These are phyloP conservation scores for Casuarina equisetifolia DNA, from an alignment of 306 rosid genomes.

Conservation along the genomic window DNA sequence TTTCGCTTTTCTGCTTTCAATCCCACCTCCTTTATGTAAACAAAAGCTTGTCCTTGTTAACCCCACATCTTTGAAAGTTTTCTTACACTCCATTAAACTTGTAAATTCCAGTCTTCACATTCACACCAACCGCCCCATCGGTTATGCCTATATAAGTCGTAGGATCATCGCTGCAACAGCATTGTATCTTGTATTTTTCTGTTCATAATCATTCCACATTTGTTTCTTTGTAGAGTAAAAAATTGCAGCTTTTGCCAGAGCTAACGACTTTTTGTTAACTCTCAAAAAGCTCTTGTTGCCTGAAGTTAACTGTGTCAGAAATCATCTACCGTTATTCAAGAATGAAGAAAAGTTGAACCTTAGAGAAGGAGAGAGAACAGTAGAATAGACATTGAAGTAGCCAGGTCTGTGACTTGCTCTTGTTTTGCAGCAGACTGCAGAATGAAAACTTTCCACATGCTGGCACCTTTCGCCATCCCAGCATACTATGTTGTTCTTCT, in stretches of 20 bases:
- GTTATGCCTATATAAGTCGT: background rate
- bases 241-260: background rate
- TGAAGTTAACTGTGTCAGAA: background rate
- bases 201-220: slow-evolving; percentile 2
- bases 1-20: background rate
- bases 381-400: slow-evolving; percentile 4
- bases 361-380: slow-evolving; percentile 16
- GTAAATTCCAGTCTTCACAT: slow-evolving; percentile 11
- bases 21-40: background rate
- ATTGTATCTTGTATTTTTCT: background rate
- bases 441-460: slow-evolving; percentile 48
- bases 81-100: background rate
- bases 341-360: background rate
- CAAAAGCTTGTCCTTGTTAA: background rate
- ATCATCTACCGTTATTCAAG: slow-evolving; percentile 1
- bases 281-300: background rate
- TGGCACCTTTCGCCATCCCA: slow-evolving; percentile 28
- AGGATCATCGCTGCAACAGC: background rate
- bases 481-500: slow-evolving; percentile 44
- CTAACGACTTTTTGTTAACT: background rate
- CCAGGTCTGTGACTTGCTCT: slow-evolving; percentile 7
- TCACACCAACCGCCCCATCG: slow-evolving; percentile 19
- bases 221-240: background rate
- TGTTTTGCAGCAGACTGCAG: slow-evolving; percentile 23
- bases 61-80: slow-evolving; percentile 20